Percentiles rank a stretch among this genome's conserved stretches.
phyloP scores from a whole-genome alignment of 73 alveolate genomes.

The Paramecium caudatum region DNA sequence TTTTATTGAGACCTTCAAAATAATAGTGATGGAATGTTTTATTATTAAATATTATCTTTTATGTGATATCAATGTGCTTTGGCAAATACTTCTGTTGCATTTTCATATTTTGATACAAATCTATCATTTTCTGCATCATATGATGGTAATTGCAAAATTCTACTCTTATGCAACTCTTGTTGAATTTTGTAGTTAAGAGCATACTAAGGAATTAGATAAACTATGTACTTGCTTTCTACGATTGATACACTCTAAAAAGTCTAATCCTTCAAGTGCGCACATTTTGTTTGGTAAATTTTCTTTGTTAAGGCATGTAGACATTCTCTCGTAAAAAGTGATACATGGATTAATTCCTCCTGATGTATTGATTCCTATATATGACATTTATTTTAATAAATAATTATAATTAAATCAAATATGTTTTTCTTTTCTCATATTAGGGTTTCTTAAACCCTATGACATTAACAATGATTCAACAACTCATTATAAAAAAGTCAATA shows the following conservation, averaged over 20 bases:
- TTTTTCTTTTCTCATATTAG: no score
- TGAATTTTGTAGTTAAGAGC: constrained; percentile 56
- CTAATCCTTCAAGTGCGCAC: constrained; percentile 66
- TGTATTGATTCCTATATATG: constrained; percentile 63
- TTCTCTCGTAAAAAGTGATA: constrained; percentile 47
- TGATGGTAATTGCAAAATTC: constrained; percentile 42
- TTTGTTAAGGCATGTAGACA: background rate
- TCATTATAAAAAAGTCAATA: no score
- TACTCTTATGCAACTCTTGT: constrained; percentile 38
- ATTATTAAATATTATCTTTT: background rate
- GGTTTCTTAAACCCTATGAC: no score
- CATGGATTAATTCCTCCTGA: constrained; percentile 62
- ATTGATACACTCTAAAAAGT: constrained; percentile 50
- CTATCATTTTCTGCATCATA: constrained; percentile 57
- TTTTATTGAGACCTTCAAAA: constrained; percentile 63
- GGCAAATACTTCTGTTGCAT: constrained; percentile 56
- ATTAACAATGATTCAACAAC: no score
- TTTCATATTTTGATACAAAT: constrained; percentile 59
- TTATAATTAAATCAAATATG: no score
- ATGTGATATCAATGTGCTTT: constrained; percentile 12
- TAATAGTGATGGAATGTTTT: constrained; percentile 20
- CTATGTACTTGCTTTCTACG: constrained; percentile 26
- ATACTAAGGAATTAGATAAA: background rate
- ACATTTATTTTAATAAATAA: constrained; percentile 6
- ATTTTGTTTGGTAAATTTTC: constrained; percentile 46